Evolutionary conservation across 345 rosid species (phyloP), one percentile per base, ranked within the genome.

Genomic region (Lumnitzera racemosa): DNA sequence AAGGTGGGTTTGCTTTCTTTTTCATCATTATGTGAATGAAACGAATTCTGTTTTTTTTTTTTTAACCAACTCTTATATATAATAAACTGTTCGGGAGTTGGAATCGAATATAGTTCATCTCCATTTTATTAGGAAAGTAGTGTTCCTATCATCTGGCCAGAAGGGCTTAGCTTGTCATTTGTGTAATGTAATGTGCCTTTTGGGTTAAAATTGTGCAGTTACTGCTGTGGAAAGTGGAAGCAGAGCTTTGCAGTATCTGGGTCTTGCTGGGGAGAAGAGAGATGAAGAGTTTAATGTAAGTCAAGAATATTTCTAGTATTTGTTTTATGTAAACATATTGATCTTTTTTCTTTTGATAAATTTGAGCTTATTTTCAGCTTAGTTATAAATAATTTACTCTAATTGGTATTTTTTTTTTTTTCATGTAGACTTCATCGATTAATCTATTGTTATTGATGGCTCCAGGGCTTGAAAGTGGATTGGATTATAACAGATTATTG

Each of bases 401-500:
- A 36, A 36, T 36, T 36, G 43, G 43, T 9, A 36, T 0, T 36
- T 20, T 20, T 20, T 20, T 20, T 20, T 36, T 36, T 36, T 36
- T 36, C 43, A 36, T 36, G 43, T 36, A 36, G 43, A 36, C 43
- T 36, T 36, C 2, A 36, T 36, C 43, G 20, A 24, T 49, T 49
- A 14, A 49, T 62, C 16, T 17, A 27, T 2, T 27, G 2, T 20
- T 15, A 24, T 61, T 70, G 43, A 1, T 3, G 43, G 11, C 4
- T 36, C 25, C 81, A 91, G 92, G 75, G 76, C 58, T 72, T 86
- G 65, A 94, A 94, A 67, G 96, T 94, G 68, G 96, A 94, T 79
- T 69, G 90, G 66, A 84, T 94, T 29, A 94, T 94, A 48, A 94
- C 99, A 3, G 99, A 94, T 62, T 94, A 94, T 63, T 94, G 97